These are phyloP conservation scores for Anethum foeniculum DNA, from an alignment of 140 eudicot species.

Conservation along the genomic window DNA sequence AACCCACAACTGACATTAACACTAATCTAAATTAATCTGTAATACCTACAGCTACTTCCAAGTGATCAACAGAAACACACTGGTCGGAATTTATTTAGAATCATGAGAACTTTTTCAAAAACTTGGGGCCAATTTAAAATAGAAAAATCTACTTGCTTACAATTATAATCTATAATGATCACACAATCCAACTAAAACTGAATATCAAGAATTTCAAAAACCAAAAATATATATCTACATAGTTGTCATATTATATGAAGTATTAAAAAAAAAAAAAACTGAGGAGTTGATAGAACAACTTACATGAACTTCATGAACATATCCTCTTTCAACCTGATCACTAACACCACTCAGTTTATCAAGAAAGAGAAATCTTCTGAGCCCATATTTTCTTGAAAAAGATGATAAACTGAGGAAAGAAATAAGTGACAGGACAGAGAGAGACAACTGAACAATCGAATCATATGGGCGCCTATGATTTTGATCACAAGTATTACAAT, in stretches of 20 bases:
- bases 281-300: conserved; percentile 26
- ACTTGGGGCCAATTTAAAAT: too few species aligned
- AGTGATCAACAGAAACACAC: neutral
- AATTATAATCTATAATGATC: neutral
- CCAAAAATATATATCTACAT: too few species aligned
- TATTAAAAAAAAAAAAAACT: neutral
- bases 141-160: neutral
- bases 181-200: neutral
- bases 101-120: too few species aligned
- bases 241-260: neutral
- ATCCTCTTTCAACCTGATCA: conserved; percentile 53
- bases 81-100: neutral
- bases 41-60: neutral
- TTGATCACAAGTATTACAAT: conserved; percentile 47
- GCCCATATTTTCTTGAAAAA: conserved; percentile 53
- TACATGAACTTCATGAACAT: conserved; percentile 61
- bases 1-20: neutral
- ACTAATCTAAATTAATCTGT: neutral
- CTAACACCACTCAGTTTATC: conserved; percentile 56
- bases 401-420: conserved; percentile 51
- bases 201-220: neutral
- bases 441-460: conserved; percentile 53
- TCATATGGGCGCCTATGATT: conserved; percentile 57
- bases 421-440: conserved; percentile 41
- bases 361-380: conserved; percentile 67